phyloP scores from a whole-genome alignment of 257 asterid species.

The Paulownia fortunei region DNA sequence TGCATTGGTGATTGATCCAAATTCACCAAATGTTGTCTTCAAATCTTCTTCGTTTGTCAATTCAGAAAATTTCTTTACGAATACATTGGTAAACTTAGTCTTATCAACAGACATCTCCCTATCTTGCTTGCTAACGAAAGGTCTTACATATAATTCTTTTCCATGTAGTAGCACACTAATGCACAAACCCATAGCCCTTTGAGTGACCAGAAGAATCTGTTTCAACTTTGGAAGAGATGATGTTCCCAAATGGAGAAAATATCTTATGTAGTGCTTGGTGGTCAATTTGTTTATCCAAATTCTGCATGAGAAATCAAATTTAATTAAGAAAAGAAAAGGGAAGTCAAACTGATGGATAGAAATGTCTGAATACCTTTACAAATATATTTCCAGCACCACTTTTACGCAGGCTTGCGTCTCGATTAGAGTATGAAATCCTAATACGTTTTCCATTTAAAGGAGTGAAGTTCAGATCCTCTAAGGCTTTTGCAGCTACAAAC shows the following conservation, averaged over 20 bases:
- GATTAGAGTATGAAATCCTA: constrained; percentile 57
- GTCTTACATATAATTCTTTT: constrained; percentile 52
- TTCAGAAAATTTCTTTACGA: constrained; percentile 62
- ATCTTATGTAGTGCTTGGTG: constrained; percentile 56
- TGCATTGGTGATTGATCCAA: constrained; percentile 54
- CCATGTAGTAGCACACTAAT: constrained; percentile 43
- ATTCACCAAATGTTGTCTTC: constrained; percentile 46
- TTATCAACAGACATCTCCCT: constrained; percentile 58
- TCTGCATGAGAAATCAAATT: constrained; percentile 30
- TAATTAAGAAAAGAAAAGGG: neutral
- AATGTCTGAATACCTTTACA: constrained; percentile 51
- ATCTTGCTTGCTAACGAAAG: constrained; percentile 63
- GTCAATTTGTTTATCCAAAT: constrained; percentile 52
- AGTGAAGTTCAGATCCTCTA: constrained; percentile 45
- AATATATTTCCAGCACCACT: constrained; percentile 63
- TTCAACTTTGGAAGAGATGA: constrained; percentile 62
- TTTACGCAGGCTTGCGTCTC: constrained; percentile 53
- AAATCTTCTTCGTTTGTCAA: constrained; percentile 57
- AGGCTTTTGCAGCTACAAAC: constrained; percentile 38
- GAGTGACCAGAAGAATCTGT: constrained; percentile 58
- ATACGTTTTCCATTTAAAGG: constrained; percentile 56
- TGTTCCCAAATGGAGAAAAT: constrained; percentile 61
- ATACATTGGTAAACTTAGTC: constrained; percentile 66
- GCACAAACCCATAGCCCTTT: constrained; percentile 74
- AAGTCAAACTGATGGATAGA: neutral